A percentile compares a stretch with the other conserved stretches of the same genome.
Conservation (phyloP, 805 yeast species). For the Sugiyamaella mastotermitis region DNA sequence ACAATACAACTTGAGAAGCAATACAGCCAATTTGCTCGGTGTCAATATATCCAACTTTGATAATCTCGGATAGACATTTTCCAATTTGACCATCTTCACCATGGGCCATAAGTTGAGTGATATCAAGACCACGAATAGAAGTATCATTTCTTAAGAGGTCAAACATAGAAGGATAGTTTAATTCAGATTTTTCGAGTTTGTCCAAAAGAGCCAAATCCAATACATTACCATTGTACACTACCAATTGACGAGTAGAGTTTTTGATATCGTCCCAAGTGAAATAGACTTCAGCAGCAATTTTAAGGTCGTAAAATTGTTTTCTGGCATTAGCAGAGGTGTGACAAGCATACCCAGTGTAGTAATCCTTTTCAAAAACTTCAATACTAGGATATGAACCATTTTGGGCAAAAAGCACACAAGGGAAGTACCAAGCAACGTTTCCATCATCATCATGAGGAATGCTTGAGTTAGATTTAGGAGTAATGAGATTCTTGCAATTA, state of each 20-base stretch:
- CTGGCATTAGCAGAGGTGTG: conserved; percentile 74
- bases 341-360: conserved; percentile 85
- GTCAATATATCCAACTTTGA: conserved; percentile 85
- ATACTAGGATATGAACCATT: conserved; percentile 69
- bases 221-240: conserved; percentile 86
- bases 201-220: conserved; percentile 70
- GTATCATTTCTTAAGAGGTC: conserved; percentile 52
- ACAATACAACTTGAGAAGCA: conserved; percentile 78
- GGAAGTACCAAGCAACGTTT: conserved; percentile 91
- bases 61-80: conserved; percentile 75
- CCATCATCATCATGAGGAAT: conserved; percentile 58
- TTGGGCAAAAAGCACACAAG: conserved; percentile 65
- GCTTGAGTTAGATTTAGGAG: conserved; percentile 57
- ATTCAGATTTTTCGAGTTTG: conserved; percentile 67
- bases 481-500: conserved; percentile 70
- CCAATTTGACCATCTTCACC: conserved; percentile 66
- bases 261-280: conserved; percentile 86
- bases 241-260: conserved; percentile 64
- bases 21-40: conserved; percentile 89
- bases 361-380: conserved; percentile 53
- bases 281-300: conserved; percentile 66
- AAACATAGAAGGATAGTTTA: conserved; percentile 68
- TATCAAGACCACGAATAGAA: conserved; percentile 67
- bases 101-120: conserved; percentile 65
- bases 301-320: conserved; percentile 53